Evolutionary conservation across 2,329 filamentous ascomycete genomes (phyloP).

Genomic region (Septoria linicola): DNA sequence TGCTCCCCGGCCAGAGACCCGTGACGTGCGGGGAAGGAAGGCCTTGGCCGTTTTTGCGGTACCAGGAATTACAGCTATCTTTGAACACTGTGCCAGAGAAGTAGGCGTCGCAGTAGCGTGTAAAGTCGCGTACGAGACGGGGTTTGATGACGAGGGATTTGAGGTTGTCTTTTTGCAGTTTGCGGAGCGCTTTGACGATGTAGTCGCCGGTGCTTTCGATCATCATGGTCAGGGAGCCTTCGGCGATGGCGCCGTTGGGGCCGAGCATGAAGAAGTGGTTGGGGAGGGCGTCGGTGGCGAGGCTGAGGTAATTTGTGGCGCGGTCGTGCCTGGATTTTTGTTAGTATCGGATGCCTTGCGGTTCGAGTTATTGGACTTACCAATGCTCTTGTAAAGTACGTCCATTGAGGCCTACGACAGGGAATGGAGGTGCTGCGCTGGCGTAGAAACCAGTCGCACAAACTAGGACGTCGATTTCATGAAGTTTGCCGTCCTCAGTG

Average conservation of each 20-base stretch:
- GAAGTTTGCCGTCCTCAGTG: conserved; percentile 43
- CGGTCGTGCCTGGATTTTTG: conserved; percentile 17
- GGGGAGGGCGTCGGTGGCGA: conserved; percentile 33
- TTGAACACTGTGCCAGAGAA: conserved; percentile 46
- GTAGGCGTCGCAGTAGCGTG: conserved; percentile 48
- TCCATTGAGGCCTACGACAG: conserved; percentile 27
- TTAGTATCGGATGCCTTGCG: not conserved
- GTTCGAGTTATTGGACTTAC: not conserved
- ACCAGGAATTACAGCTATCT: conserved; percentile 22
- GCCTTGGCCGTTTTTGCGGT: conserved; percentile 18
- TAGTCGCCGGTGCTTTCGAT: conserved; percentile 42
- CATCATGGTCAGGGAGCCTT: conserved; percentile 27
- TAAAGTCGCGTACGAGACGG: conserved; percentile 53
- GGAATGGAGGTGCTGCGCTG: conserved; percentile 34
- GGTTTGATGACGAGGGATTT: conserved; percentile 44
- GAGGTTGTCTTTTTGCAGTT: conserved; percentile 46
- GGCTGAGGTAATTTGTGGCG: conserved; percentile 40
- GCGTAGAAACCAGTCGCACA: conserved; percentile 42
- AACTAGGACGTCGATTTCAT: conserved; percentile 33
- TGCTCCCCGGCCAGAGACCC: conserved; percentile 23
- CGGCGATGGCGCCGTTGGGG: conserved; percentile 25
- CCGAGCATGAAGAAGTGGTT: conserved; percentile 36
- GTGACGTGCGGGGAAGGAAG: conserved; percentile 40
- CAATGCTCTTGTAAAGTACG: conserved; percentile 39
- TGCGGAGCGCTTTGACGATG: conserved; percentile 42